Evolutionary conservation across 768 basidiomycete species (phyloP), one percentile per base, ranked within the genome.

Genomic region (Rhizopogon rudus): DNA sequence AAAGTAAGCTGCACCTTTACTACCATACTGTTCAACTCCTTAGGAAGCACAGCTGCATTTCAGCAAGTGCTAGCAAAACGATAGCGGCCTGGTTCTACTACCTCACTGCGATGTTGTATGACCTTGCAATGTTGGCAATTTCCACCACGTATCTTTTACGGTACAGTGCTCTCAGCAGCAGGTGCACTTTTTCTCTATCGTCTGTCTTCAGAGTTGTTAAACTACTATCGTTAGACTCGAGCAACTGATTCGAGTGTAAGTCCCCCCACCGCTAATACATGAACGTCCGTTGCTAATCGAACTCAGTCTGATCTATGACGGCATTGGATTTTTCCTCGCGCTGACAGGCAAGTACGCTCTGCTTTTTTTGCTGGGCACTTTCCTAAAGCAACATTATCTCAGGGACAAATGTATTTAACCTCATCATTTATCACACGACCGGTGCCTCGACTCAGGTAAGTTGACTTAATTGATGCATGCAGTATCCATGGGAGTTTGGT

Each of bases 251-350:
- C 58, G 59, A 54, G 66, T 70, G 70, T 69, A 58, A 61, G 66
- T 0, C 14, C 16, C 40, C 14, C 3, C 17, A 42, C 28, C 6
- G 10, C 17, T 20, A 40, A 48, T 31, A 49, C 41, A 35, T 41
- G 35, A 2, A 69, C 42, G 12, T 31, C 40, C 8, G 22, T 20
- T 8, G 17, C 14, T 42, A 28, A 28, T 28, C 25, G 10, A 60
- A n/a, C 16, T 5, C 58, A 87, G 84, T 69, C 82, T 87, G 81
- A 69, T 88, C 3, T 83, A 81, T 53, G 84, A 88, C 59, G 86
- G 86, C 28, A 67, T 88, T 25, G 77, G 80, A 20, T 88, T 85
- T 63, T 82, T 87, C 55, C 59, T 84, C 29, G 73, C 73, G 4
- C 67, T 88, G 43, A 82, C 84, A 25, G 73, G 81, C 80, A 59